Conservation (phyloP, 2,329 filamentous ascomycete species). For the Phaeoacremonium minimum region DNA sequence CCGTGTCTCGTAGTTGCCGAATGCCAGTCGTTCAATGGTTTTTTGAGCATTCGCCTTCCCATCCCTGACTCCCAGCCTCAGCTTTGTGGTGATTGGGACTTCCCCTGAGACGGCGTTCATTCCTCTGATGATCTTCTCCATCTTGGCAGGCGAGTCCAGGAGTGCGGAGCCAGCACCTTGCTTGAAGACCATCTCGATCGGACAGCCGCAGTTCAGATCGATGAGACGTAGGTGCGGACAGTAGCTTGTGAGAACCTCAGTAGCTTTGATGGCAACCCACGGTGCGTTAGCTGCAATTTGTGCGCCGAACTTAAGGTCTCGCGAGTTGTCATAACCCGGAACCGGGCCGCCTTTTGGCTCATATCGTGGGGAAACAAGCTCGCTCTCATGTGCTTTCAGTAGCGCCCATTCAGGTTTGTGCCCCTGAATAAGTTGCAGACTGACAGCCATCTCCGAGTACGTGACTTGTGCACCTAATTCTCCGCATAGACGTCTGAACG, state of each 20-base stretch:
- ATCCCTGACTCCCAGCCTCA: conserved; percentile 85
- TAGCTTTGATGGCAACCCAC: conserved; percentile 83
- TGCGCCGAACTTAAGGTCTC: conserved; percentile 83
- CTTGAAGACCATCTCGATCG: conserved; percentile 90
- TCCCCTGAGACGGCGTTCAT: conserved; percentile 94
- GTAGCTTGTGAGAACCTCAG: conserved; percentile 72
- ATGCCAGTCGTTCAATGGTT: conserved; percentile 75
- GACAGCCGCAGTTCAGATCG: conserved; percentile 95
- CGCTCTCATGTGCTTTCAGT: conserved; percentile 85
- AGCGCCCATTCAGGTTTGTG: conserved; percentile 91
- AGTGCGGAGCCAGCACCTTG: conserved; percentile 86
- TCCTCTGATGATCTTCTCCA: conserved; percentile 91
- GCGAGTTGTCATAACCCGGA: conserved; percentile 73
- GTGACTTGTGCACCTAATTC: conserved; percentile 88
- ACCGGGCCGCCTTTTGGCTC: conserved; percentile 40
- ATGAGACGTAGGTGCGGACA: conserved; percentile 84
- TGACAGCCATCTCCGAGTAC: conserved; percentile 98
- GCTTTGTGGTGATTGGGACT: conserved; percentile 90
- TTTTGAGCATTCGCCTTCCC: conserved; percentile 74
- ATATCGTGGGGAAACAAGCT: conserved; percentile 69
- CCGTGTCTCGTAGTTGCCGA: conserved; percentile 71
- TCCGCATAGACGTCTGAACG: conserved; percentile 86
- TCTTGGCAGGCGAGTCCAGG: conserved; percentile 79
- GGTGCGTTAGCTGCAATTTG: conserved; percentile 93
- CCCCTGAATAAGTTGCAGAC: conserved; percentile 83